Base-by-base conservation (phyloP, 495 filamentous ascomycete species). In the Aspergillus sparsus region DNA sequence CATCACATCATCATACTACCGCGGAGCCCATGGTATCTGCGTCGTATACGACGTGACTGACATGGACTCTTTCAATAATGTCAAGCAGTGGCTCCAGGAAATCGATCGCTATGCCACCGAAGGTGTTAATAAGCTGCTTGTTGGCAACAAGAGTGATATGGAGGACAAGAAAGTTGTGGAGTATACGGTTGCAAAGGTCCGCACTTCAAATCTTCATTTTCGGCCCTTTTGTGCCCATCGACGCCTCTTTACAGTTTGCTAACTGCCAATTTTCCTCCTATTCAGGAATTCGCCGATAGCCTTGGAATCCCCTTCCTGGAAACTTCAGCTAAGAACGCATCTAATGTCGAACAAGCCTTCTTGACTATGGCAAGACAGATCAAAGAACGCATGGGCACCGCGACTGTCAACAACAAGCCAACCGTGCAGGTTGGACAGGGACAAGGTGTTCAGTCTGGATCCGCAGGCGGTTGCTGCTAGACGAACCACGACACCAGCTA, bases 71-170 rank as follows among this genome's bases (percentile, higher is more conserved):
- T 98, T 98, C 91, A 98, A 98, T 85, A 98, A 98, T 80, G 95
- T 98, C 67, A 97, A 98, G 89, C 95, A 98, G 83, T 98, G 94
- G 94, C 88, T 98, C 59, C 95, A 98, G 74, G 95, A 98, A 80
- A 98, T 98, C 65, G 95, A 98, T 78, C 87, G 95, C 68, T 98
- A 98, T 68, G 94, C 94, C 62, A 98, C 94, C 55, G 94, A 98
- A 77, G 95, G 95, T 68, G 94, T 98, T 68, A 98, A 98, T 84
- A 98, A 98, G 81, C 85, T 98, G 52, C 87, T 98, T 57, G 94
- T 98, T 56, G 94, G 94, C 68, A 98, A 98, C 87, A 98, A 98
- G 88, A 95, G 91, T 75, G 94, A 98, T 90, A 98, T 98, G 91
- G 86, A 94, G 65, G 94, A 98, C 78, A 98, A 98, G 89, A 98